A percentile compares a stretch with the other conserved stretches of the same genome.
Evolutionary conservation across 1,139 yeast species (phyloP).

Genomic region (Zygosaccharomyces sapae): DNA sequence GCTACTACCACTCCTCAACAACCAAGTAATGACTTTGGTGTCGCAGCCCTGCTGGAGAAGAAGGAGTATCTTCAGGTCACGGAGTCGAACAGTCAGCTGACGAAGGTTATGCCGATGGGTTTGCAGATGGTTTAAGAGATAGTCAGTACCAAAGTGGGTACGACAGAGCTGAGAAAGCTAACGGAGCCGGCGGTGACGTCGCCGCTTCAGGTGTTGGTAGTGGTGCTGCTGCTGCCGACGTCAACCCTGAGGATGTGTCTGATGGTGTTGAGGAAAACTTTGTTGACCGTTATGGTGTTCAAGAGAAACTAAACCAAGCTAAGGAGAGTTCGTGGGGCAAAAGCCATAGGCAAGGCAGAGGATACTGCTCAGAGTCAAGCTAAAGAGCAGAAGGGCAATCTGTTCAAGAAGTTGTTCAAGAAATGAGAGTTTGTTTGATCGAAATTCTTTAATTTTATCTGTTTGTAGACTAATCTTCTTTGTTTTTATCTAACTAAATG

Average conservation of each 20-base stretch:
- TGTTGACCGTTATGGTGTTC: not conserved
- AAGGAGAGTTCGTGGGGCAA: not conserved
- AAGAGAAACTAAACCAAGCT: not conserved
- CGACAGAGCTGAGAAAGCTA: not conserved
- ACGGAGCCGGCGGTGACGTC: too few relatives aligned
- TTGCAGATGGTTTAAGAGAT: not conserved
- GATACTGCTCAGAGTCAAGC: conserved; percentile 1
- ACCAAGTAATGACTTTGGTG: not conserved
- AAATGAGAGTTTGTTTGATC: not conserved
- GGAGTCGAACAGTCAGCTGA: conserved; percentile 3
- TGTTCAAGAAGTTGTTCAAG: conserved; percentile 5
- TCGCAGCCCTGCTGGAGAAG: not conserved
- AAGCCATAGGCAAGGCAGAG: not conserved
- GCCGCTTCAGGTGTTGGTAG: too few relatives aligned
- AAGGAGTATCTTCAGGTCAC: not conserved
- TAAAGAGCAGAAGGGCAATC: conserved; percentile 3
- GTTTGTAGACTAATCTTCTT: not conserved
- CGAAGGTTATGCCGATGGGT: conserved; percentile 4
- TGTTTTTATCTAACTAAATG: not conserved
- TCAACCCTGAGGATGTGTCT: too few relatives aligned
- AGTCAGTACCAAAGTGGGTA: not conserved
- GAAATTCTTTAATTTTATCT: not conserved
- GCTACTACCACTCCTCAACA: not conserved
- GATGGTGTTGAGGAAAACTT: not conserved
- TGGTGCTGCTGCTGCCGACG: too few relatives aligned